Percentiles rank a stretch among this genome's conserved stretches.
Conservation (phyloP, 2,329 filamentous ascomycete genomes). For the Pseudogymnoascus sp. region DNA sequence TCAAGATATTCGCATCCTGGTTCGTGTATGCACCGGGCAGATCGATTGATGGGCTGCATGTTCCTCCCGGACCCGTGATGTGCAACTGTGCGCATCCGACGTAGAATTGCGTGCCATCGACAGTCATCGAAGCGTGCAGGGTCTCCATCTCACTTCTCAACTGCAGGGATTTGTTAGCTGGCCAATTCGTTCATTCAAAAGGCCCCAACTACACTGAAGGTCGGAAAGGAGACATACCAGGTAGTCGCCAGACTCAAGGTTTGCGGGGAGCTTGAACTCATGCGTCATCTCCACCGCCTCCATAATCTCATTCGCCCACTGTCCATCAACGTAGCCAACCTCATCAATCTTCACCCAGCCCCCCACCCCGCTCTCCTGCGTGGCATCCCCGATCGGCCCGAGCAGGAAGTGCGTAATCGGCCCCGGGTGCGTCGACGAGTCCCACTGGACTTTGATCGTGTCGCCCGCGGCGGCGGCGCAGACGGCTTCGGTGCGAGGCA, state of each 20-base stretch:
- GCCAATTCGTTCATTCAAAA: neutral
- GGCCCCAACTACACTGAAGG: neutral
- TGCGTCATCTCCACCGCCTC: slow-evolving; percentile 20
- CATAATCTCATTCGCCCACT: slow-evolving; percentile 27
- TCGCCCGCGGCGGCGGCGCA: slow-evolving; percentile 28
- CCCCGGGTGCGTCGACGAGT: slow-evolving; percentile 31
- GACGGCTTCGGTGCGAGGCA: slow-evolving; percentile 26
- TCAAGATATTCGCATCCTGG: slow-evolving; percentile 20
- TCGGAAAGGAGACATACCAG: slow-evolving; percentile 11
- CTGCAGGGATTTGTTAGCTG: slow-evolving; percentile 11
- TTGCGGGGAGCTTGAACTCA: slow-evolving; percentile 19
- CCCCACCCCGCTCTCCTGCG: slow-evolving; percentile 24
- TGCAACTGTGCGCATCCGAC: slow-evolving; percentile 23
- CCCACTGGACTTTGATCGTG: slow-evolving; percentile 32
- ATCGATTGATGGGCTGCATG: slow-evolving; percentile 18
- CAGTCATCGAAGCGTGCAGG: slow-evolving; percentile 24
- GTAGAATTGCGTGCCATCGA: slow-evolving; percentile 29
- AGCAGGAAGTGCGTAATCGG: slow-evolving; percentile 34
- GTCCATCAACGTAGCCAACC: slow-evolving; percentile 21
- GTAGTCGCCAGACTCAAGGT: slow-evolving; percentile 28
- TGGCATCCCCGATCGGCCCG: slow-evolving; percentile 23
- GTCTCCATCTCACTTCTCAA: slow-evolving; percentile 30
- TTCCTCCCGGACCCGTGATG: slow-evolving; percentile 20
- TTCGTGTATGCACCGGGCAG: slow-evolving; percentile 23
- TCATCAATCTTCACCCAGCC: slow-evolving; percentile 28